Base-by-base conservation (phyloP, 2,329 filamentous ascomycete genomes). In the Ophiostoma pallidulum region DNA sequence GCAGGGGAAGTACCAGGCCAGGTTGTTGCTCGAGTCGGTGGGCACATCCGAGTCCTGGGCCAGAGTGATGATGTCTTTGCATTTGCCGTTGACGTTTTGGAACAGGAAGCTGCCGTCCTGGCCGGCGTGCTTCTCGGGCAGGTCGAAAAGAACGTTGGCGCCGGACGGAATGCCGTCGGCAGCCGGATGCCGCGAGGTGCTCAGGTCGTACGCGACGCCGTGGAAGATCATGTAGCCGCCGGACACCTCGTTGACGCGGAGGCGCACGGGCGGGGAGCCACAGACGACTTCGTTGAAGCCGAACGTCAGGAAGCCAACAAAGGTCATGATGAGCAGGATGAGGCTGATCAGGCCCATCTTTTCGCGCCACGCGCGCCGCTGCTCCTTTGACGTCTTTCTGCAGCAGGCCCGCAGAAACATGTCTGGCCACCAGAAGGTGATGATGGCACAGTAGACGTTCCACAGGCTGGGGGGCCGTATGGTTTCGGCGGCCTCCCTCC, bases 1-100 rank as follows among this genome's bases (percentile, higher is more conserved):
- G 72, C 92, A 98, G 3, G 92, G 92, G 62, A 97, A 97, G 63
- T 98, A 98, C 91, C 92, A 98, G 2, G 84, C 92, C 52, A 98
- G 68, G 49, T 94, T 69, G 10, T 81, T 80, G 45, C 82, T 68
- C 22, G 64, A 66, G 61, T 94, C 82, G 6, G 84, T 85, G 1
- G 90, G 88, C 8, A 98, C 80, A 57, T 88, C 83, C 1, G 90
- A 94, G 47, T 72, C 72, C 1, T 74, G 62, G 1, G 84, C 78
- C 8, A 74, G 66, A 1, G 79, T 94, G 61, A 98, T 95, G 48
- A 97, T 67, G 9, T 77, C 85, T 68, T 97, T 98, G 75, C 92
- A 98, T 53, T 85, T 86, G 41, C 92, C 94, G 58, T 98, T 98
- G 64, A 98, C 92, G 56, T 97, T 94, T 63, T 98, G 92, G 68